Base-by-base conservation (phyloP, 2,329 filamentous ascomycete species). In the Trichoderma polysporum region DNA sequence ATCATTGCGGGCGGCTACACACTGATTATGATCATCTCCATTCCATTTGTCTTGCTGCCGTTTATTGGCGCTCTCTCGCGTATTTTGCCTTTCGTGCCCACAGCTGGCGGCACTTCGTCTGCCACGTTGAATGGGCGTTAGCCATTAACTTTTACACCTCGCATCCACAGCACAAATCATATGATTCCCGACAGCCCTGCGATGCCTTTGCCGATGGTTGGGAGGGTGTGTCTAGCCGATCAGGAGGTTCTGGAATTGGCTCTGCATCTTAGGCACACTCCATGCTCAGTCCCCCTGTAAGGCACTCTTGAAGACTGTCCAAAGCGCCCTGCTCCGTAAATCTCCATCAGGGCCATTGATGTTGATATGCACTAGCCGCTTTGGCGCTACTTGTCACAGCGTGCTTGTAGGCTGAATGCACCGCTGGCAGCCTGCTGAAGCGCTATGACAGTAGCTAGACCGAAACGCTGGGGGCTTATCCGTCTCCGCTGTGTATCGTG, bases 101-200 rank as follows among this genome's bases (percentile, higher is more conserved):
- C 41, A 4, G 41, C 41, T 45, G n/a, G 19, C 12, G 41, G 53
- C 27, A 1, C 52, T n/a, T 22, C n/a, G 31, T 19, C 25, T 53
- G 60, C 49, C 60, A 63, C 60, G 49, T 63, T 25, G 33, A 63
- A 53, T 19, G n/a, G n/a, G 56, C 56, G 37, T 45, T 45, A 45
- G 37, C n/a, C n/a, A n/a, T n/a, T n/a, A n/a, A n/a, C n/a, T 17
- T 15, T 29, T 57, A 39, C 49, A 25, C 25, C 49, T 53, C 31
- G 31, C 52, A 22, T 29, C 52, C 31, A 35, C 29, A 15, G 22
- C 22, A 25, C n/a, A 63, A 41, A 54, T 54, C 49, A 54, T 63
- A 25, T 63, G 60, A 35, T 54, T 47, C 35, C 35, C 33, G 47
- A 52, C 29, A 13, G 49, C 35, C 50, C 49, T 63, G 35, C 58